Base-by-base conservation (phyloP, 345 rosid genomes). In the Hevea brasiliensis region DNA sequence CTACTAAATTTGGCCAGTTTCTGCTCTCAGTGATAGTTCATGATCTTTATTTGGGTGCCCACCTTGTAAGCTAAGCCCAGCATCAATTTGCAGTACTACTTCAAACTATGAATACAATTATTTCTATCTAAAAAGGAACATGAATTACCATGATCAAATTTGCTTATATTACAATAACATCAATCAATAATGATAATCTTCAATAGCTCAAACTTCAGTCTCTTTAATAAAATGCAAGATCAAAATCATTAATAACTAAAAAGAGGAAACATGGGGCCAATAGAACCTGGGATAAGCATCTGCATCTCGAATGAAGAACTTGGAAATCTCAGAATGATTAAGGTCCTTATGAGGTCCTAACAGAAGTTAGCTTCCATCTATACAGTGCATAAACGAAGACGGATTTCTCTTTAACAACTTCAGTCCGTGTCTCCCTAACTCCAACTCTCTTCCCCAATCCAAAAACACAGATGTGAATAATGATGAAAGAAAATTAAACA, bases 341-440 rank as follows among this genome's bases (percentile, higher is more conserved):
- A 86, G 88, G 8, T 84, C 82, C 29, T 77, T 80, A 76, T 88
- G 78, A 35, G 92, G 86, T 50, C 98, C 98, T 54, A 90, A 74
- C 12, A 94, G 77, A 73, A 94, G 92, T 73, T 87, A 92, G 24
- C 94, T 87, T 7, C 98, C 98, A 77, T 92, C 98, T 60, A 88
- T 70, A 83, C 97, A 92, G 47, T 96, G 98, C 59, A 97, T 90
- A 79, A 94, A 94, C 63, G 98, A 90, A 37, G 94, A 86, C 18
- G 97, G 92, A 84, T 70, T 88, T 73, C 95, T 84, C 88, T 84
- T 88, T 84, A 94, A 61, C 76, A 93, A 76, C 85, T 91, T 94
- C 79, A 94, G 32, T n/a, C 98, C 94, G 42, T 94, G 97, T 62
- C 87, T 90, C 35, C 76, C 85, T 70, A 92, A 76, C 78, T 89